A percentile compares a stretch with the other conserved stretches of the same genome.
Conservation (phyloP, 1,284 basidiomycete species). For the Cutaneotrichosporon cyanovorans region DNA sequence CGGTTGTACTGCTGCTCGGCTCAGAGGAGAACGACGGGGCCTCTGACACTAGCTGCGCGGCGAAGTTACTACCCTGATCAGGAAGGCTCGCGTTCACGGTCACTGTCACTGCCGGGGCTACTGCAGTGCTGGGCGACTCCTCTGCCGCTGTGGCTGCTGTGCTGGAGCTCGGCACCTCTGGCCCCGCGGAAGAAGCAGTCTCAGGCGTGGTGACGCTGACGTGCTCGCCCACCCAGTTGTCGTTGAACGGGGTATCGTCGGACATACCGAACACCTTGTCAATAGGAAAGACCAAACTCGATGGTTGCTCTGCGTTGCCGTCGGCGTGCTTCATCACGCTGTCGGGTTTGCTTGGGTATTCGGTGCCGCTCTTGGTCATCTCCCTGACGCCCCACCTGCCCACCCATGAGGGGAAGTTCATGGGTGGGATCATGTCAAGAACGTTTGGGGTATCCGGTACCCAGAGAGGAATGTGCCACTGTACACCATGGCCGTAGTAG, state of each 20-base stretch:
- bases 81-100: no score
- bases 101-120: no score
- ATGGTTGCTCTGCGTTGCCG: neutral
- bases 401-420: neutral
- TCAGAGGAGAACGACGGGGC: no score
- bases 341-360: neutral
- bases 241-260: neutral
- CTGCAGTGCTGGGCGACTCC: no score
- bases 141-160: no score
- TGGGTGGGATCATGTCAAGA: neutral
- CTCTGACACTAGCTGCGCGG: no score
- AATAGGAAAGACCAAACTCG: neutral
- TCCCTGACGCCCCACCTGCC: neutral
- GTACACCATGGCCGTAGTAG: neutral
- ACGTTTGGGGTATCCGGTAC: neutral
- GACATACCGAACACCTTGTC: neutral
- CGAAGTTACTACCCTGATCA: no score
- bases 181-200: no score
- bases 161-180: no score
- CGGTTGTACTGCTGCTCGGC: no score
- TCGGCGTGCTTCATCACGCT: neutral
- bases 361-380: neutral
- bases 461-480: constrained; percentile 1
- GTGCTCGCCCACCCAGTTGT: neutral
- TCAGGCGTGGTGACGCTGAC: no score